A percentile compares a stretch with the other conserved stretches of the same genome.
phyloP scores from a whole-genome alignment of 352 stramenopile genomes.

The Globisporangium paddicum region DNA sequence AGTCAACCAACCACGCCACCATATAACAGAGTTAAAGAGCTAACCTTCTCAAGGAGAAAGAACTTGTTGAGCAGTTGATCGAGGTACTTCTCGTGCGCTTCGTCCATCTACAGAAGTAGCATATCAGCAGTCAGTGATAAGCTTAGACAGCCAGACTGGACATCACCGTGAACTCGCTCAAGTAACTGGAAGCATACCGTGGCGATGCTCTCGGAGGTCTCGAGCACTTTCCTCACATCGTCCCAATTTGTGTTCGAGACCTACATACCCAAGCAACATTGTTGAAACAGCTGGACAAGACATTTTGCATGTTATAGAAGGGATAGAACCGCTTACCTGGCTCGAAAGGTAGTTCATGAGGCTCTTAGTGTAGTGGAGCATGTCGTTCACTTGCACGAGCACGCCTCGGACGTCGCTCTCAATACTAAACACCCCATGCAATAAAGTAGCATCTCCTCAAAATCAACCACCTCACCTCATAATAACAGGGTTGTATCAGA shows the following conservation, averaged over 20 bases:
- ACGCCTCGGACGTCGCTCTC: slow-evolving; percentile 34
- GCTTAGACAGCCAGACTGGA: slow-evolving; percentile 16
- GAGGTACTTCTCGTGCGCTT: slow-evolving; percentile 53
- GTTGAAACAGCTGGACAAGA: neutral
- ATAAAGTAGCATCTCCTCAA: neutral
- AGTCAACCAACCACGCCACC: neutral
- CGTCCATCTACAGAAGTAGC: slow-evolving; percentile 43
- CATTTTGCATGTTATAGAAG: too few relatives aligned
- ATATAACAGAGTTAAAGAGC: neutral
- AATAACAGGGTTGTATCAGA: neutral
- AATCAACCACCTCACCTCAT: neutral
- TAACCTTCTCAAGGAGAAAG: slow-evolving; percentile 71
- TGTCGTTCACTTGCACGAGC: slow-evolving; percentile 52
- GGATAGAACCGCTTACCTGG: slow-evolving; percentile 29
- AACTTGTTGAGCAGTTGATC: slow-evolving; percentile 60
- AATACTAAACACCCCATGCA: slow-evolving; percentile 22
- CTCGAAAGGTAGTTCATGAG: slow-evolving; percentile 65
- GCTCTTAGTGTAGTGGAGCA: slow-evolving; percentile 75
- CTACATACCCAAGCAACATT: slow-evolving; percentile 8
- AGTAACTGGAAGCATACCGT: slow-evolving; percentile 4
- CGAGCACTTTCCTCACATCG: slow-evolving; percentile 15
- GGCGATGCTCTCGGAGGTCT: slow-evolving; percentile 18
- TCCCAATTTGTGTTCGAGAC: slow-evolving; percentile 22
- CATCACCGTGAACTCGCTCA: neutral
- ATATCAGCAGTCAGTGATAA: too few relatives aligned